phyloP scores from a whole-genome alignment of 2,329 filamentous ascomycete genomes.

The Calonectria pteridis region DNA sequence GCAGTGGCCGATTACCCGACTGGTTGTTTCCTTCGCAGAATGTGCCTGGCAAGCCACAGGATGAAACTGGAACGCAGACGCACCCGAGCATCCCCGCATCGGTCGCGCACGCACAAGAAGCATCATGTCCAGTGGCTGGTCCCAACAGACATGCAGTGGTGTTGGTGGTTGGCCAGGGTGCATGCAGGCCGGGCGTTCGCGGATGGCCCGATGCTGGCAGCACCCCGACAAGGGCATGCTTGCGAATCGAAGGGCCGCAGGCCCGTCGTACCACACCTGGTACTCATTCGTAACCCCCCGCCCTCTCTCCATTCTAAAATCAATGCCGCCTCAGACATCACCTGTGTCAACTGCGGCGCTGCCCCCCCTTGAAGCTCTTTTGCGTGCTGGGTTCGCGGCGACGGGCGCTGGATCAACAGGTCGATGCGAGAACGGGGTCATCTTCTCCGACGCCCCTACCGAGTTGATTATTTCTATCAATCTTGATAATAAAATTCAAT shows the following conservation, averaged over 20 bases:
- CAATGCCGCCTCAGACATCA: neutral
- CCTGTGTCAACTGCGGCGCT: neutral
- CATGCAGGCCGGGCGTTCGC: constrained; percentile 14
- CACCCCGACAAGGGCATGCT: neutral
- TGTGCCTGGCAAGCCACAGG: neutral
- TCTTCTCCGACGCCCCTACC: neutral
- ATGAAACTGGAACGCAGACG: neutral
- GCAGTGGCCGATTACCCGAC: neutral
- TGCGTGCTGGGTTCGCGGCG: neutral
- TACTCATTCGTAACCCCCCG: too few species aligned
- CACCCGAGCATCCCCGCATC: neutral
- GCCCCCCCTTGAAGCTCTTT: neutral
- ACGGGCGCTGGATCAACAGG: neutral
- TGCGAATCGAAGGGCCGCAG: neutral
- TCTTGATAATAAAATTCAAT: too few species aligned
- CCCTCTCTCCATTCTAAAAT: neutral
- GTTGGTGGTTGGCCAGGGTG: constrained; percentile 8
- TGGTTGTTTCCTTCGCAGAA: neutral
- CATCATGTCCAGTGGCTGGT: neutral
- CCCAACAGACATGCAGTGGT: neutral
- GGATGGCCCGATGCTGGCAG: constrained; percentile 3
- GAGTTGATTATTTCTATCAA: too few species aligned
- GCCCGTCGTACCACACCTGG: neutral
- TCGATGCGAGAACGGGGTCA: neutral
- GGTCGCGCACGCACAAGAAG: neutral